These are phyloP conservation scores for Termitomyces sp. DNA, from an alignment of 768 basidiomycete species.

Conservation along the genomic window DNA sequence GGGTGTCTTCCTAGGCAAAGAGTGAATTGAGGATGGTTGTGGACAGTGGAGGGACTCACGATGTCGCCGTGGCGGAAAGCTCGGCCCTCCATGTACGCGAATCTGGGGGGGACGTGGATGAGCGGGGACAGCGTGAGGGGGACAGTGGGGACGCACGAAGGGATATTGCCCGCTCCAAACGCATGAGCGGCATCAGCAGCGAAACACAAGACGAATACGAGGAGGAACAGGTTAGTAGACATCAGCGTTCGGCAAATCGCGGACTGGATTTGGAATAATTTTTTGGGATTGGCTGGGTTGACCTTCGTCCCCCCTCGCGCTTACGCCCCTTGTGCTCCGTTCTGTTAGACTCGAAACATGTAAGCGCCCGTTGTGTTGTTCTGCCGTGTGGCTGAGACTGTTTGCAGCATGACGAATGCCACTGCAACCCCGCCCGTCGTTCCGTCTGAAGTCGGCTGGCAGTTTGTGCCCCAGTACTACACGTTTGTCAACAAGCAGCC, in stretches of 20 bases:
- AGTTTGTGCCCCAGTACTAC: conserved; percentile 99
- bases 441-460: conserved; percentile 97
- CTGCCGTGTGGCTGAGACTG: not conserved
- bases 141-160: conserved; percentile 39
- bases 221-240: conserved; percentile 32
- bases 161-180: conserved; percentile 87
- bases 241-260: conserved; percentile 3
- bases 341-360: conserved; percentile 14
- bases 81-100: conserved; percentile 81
- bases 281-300: conserved; percentile 2
- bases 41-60: conserved; percentile 29
- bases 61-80: conserved; percentile 92
- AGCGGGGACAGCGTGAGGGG: not conserved
- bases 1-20: conserved; percentile 54
- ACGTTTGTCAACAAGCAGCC: conserved; percentile 98
- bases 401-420: conserved; percentile 32
- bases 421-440: conserved; percentile 49
- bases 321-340: conserved; percentile 18
- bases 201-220: conserved; percentile 52
- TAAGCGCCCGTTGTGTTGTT: conserved; percentile 10
- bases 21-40: not conserved
- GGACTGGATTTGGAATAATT: conserved; percentile 17
- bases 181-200: conserved; percentile 58
- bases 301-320: conserved; percentile 19
- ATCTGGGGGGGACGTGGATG: conserved; percentile 36